These are phyloP conservation scores for Cyclospora cayetanensis DNA, from an alignment of 169 alveolate genomes.

Conservation along the genomic window DNA sequence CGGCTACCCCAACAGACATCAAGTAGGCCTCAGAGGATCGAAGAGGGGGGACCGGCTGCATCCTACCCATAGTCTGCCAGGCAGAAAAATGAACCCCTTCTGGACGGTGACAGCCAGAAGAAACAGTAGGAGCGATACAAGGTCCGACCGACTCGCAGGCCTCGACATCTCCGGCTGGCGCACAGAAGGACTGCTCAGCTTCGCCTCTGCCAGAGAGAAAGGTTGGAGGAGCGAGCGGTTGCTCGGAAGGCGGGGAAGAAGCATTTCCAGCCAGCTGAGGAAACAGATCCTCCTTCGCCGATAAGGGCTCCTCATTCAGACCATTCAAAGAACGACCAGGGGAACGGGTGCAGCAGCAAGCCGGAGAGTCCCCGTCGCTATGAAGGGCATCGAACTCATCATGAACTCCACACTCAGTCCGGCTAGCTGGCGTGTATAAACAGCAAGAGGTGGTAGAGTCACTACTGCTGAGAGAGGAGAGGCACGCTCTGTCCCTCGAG, in stretches of 20 bases:
- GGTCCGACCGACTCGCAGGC: slow-evolving; percentile 30
- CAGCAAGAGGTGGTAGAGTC: background rate
- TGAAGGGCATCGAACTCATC: background rate
- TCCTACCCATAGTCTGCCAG: slow-evolving; percentile 3
- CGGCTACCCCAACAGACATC: background rate
- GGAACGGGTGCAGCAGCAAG: slow-evolving; percentile 46
- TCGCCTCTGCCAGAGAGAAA: background rate
- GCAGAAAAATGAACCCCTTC: background rate
- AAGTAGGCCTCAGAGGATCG: background rate
- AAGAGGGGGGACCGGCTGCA: slow-evolving; percentile 16
- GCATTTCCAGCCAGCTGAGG: background rate
- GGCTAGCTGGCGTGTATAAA: background rate
- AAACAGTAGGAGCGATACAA: background rate
- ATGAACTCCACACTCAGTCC: background rate
- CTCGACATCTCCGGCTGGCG: slow-evolving; percentile 22
- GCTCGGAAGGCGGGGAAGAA: background rate
- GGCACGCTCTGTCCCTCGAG: background rate
- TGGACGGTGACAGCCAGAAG: background rate
- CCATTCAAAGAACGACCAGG: background rate
- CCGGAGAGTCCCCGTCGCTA: background rate
- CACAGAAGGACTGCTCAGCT: background rate
- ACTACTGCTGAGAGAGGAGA: background rate
- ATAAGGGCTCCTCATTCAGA: background rate
- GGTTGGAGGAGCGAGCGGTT: background rate
- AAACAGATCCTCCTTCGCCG: background rate